Percentiles rank a stretch among this genome's conserved stretches.
Evolutionary conservation across 805 yeast genomes (phyloP).

Genomic region (Cyberlindnera mycetangii): DNA sequence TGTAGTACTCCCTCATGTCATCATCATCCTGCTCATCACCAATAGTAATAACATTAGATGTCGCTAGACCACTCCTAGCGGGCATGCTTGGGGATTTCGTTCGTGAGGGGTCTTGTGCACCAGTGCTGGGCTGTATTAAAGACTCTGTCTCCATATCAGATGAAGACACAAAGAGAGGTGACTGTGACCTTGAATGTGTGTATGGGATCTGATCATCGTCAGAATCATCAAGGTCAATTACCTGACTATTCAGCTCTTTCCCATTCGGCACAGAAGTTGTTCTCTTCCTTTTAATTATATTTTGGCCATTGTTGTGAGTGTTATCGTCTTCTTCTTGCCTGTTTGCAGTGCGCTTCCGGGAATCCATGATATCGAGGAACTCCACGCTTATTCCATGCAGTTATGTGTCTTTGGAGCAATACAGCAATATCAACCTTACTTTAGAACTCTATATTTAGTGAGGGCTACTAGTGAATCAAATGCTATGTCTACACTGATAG

Average conservation of each 20-base stretch:
- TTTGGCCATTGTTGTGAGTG: not conserved
- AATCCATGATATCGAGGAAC: not conserved
- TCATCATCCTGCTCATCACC: constrained; percentile 21
- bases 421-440: too few species aligned
- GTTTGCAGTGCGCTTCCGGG: not conserved
- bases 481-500: not conserved
- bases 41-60: constrained; percentile 7
- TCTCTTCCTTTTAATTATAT: not conserved
- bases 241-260: not conserved
- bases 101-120: not conserved
- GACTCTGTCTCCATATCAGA: constrained; percentile 12
- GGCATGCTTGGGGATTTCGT: not conserved
- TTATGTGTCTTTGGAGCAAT: too few species aligned
- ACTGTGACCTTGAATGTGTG: constrained; percentile 26
- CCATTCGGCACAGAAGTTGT: not conserved
- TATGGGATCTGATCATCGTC: constrained; percentile 30
- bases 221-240: constrained; percentile 5
- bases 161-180: constrained; percentile 20
- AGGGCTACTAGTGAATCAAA: not conserved
- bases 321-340: not conserved
- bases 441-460: too few species aligned
- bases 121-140: not conserved
- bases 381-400: too few species aligned
- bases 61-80: not conserved
- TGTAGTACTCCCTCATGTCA: constrained; percentile 17